These are phyloP conservation scores for Xylariaceae sp. DNA, from an alignment of 2,329 filamentous ascomycete genomes.

Conservation along the genomic window DNA sequence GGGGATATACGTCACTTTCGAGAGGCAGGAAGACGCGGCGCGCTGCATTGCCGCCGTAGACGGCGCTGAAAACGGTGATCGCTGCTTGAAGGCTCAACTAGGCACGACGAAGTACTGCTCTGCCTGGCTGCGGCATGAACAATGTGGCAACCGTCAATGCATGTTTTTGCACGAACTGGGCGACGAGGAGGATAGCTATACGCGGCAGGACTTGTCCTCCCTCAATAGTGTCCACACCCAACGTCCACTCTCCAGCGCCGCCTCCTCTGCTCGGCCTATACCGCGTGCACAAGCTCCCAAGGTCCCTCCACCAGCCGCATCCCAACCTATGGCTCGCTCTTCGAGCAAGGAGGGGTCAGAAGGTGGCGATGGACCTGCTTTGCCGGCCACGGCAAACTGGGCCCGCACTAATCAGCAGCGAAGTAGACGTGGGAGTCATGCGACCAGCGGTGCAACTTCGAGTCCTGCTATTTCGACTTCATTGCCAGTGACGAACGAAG, in stretches of 20 bases:
- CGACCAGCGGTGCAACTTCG: slow-evolving; percentile 75
- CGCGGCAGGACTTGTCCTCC: slow-evolving; percentile 87
- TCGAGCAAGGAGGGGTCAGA: slow-evolving; percentile 76
- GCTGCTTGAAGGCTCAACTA: slow-evolving; percentile 72
- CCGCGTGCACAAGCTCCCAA: slow-evolving; percentile 50
- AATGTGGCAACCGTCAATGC: slow-evolving; percentile 91
- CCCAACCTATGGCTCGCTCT: slow-evolving; percentile 70
- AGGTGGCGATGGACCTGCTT: slow-evolving; percentile 77
- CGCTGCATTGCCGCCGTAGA: slow-evolving; percentile 90
- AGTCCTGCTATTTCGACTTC: slow-evolving; percentile 73
- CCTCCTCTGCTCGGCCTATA: slow-evolving; percentile 51
- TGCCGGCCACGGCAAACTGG: slow-evolving; percentile 93
- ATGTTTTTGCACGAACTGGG: slow-evolving; percentile 98
- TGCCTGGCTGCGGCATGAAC: slow-evolving; percentile 90
- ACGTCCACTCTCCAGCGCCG: slow-evolving; percentile 56
- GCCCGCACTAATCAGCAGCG: slow-evolving; percentile 67
- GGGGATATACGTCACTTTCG: slow-evolving; percentile 98
- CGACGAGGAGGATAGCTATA: slow-evolving; percentile 97
- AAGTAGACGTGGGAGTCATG: slow-evolving; percentile 72
- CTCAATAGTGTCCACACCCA: slow-evolving; percentile 88
- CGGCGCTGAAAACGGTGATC: slow-evolving; percentile 85
- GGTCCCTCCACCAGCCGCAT: slow-evolving; percentile 37
- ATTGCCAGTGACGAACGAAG: slow-evolving; percentile 52
- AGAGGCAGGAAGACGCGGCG: slow-evolving; percentile 84
- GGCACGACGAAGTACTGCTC: slow-evolving; percentile 99